Evolutionary conservation across 2,329 filamentous ascomycete species (phyloP).

Genomic region (Aspergillus floridensis): DNA sequence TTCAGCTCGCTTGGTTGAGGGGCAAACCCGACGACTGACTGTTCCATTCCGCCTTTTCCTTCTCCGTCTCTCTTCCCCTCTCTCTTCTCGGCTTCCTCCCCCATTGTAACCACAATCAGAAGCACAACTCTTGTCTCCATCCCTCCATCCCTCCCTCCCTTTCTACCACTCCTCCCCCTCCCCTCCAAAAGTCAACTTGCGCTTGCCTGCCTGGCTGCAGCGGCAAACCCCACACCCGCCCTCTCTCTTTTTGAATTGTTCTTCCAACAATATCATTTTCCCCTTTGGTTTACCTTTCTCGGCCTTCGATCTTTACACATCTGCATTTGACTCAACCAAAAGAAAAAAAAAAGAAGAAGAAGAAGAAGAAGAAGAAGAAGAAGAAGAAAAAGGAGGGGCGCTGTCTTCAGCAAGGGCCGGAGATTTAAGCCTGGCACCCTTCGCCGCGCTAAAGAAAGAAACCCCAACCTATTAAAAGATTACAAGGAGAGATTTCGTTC

Average conservation of each 20-base stretch:
- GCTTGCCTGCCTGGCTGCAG: slow-evolving; percentile 36
- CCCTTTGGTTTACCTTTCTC: background rate
- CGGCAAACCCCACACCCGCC: slow-evolving; percentile 25
- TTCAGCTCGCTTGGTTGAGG: slow-evolving; percentile 2
- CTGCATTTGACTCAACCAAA: background rate
- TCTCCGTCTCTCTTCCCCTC: background rate
- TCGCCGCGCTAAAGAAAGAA: slow-evolving; percentile 3
- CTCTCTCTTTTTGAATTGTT: slow-evolving; percentile 14
- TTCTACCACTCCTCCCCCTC: background rate
- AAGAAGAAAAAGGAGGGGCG: slow-evolving; percentile 9
- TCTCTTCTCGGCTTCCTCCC: background rate
- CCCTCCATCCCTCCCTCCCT: background rate
- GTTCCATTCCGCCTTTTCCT: background rate
- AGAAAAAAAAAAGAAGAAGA: background rate
- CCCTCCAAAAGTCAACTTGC: slow-evolving; percentile 20
- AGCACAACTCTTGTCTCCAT: background rate
- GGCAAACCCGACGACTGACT: background rate
- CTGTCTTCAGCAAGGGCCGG: slow-evolving; percentile 19
- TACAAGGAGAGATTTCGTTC: background rate
- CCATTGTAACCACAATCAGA: background rate
- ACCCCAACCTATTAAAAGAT: background rate
- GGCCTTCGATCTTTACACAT: background rate
- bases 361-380: no score
- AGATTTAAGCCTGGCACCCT: slow-evolving; percentile 10
- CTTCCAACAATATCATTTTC: slow-evolving; percentile 8